These are phyloP conservation scores for Penicillium sp. DNA, from an alignment of 2,329 filamentous ascomycete species.

Conservation along the genomic window DNA sequence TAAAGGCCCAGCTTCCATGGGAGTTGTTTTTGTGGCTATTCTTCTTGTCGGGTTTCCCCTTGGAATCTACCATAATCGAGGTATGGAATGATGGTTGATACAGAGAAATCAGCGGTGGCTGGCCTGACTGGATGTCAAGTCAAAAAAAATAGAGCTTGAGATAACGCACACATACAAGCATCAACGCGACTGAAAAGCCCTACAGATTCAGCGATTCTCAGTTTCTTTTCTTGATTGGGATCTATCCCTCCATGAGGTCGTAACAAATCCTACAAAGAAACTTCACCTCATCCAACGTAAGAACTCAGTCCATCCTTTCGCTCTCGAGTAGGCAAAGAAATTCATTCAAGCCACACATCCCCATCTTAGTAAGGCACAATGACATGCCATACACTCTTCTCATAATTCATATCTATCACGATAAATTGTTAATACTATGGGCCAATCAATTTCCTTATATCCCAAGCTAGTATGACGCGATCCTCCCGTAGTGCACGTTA, in stretches of 20 bases:
- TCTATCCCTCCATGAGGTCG: neutral
- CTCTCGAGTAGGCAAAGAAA: neutral
- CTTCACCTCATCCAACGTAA: too few relatives aligned
- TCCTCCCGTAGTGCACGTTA: neutral
- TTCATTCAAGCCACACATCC: neutral
- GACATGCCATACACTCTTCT: neutral
- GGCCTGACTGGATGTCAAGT: neutral
- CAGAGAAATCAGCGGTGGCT: neutral
- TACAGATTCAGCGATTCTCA: neutral
- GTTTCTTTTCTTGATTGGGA: neutral
- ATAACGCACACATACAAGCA: neutral
- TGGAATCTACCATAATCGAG: too few relatives aligned
- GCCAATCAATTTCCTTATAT: neutral
- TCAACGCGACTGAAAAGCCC: neutral
- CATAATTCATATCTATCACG: neutral
- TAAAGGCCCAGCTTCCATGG: too few relatives aligned
- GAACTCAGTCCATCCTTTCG: neutral
- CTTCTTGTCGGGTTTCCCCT: too few relatives aligned
- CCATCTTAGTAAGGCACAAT: neutral
- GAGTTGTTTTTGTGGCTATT: too few relatives aligned
- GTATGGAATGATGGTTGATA: neutral
- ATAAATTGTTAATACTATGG: neutral
- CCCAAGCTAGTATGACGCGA: neutral
- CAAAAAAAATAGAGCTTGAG: neutral
- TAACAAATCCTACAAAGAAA: neutral